Conservation (phyloP, 805 yeast genomes). For the Wickerhamiella parazyma region DNA sequence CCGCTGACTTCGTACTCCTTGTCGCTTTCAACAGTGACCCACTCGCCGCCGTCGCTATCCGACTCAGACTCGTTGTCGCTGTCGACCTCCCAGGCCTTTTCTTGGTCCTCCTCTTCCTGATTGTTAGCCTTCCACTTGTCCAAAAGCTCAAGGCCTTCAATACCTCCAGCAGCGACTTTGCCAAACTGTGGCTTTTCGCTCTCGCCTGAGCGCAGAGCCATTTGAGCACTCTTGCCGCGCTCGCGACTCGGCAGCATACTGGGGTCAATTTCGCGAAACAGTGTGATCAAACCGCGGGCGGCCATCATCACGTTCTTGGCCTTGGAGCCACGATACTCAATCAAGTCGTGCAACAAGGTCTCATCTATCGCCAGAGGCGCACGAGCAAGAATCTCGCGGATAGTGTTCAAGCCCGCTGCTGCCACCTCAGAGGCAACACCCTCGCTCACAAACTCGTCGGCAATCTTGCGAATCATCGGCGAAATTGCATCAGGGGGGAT, state of each 20-base stretch:
- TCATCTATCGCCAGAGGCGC: conserved; percentile 91
- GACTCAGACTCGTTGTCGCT: conserved; percentile 37
- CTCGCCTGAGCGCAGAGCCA: conserved; percentile 57
- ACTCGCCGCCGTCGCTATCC: conserved; percentile 43
- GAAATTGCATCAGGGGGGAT: conserved; percentile 89
- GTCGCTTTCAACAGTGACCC: conserved; percentile 80
- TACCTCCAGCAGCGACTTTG: conserved; percentile 52
- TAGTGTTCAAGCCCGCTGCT: conserved; percentile 93
- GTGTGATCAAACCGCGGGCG: conserved; percentile 70
- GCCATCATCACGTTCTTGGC: conserved; percentile 91
- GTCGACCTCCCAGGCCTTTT: conserved; percentile 43
- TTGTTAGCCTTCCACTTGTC: conserved; percentile 67
- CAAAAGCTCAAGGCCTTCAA: conserved; percentile 83
- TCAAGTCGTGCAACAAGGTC: conserved; percentile 73
- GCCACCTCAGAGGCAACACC: conserved; percentile 98
- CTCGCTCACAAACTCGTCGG: conserved; percentile 94
- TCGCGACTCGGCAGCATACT: conserved; percentile 84
- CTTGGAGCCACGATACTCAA: conserved; percentile 84
- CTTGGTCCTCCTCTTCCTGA: conserved; percentile 48
- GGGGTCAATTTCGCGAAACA: conserved; percentile 92
- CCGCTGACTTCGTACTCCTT: conserved; percentile 23
- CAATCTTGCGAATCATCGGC: conserved; percentile 76
- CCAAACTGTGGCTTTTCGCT: conserved; percentile 29
- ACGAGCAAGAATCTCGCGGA: conserved; percentile 82
- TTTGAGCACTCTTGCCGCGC: conserved; percentile 83